Evolutionary conservation across 140 eudicot species (phyloP), one percentile per base, ranked within the genome.

Genomic region (Bidens hawaiensis): DNA sequence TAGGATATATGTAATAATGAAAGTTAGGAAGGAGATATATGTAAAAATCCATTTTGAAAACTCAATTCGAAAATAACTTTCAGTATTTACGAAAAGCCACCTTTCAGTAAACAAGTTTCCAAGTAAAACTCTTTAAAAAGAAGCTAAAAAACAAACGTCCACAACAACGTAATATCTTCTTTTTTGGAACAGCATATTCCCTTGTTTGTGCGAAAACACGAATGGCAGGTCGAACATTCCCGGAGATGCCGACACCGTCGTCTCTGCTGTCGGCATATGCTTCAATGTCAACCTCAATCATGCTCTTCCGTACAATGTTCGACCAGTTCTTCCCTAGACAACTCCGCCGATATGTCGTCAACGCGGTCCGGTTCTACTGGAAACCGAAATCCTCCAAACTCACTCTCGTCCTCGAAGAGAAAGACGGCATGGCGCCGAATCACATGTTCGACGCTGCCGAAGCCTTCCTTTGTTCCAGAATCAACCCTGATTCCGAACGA

Each of bases 181-280:
- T n/a, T n/a, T n/a, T n/a, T n/a, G n/a, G n/a, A n/a, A n/a, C n/a
- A n/a, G n/a, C n/a, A n/a, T n/a, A n/a, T n/a, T 60, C 76, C 49
- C 36, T 38, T 65, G 54, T 30, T 56, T 65, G n/a, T n/a, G n/a
- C n/a, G n/a, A n/a, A 21, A 28, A 19, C 10, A 64, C 22, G n/a
- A 66, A 78, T 72, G 73, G 76, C 63, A 55, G 34, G 75, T 17
- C 56, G 77, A 28, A 17, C 42, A 1, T 61, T 74, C 27, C 25
- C 69, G 21, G 64, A 65, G 70, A 51, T 85, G 72, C 94, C 94
- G 40, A 76, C 86, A 0, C 64, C 84, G 40, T 75, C 97, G 25
- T 73, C 97, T 0, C 63, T 79, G 18, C 75, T 85, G 63, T 69
- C 95, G 12, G 84, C 78, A 7, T 89, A 89, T 30, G 91, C 97